Evolutionary conservation across 768 basidiomycete genomes (phyloP), one percentile per base, ranked within the genome.

Genomic region (Rhodotorula sphaerocarpa): DNA sequence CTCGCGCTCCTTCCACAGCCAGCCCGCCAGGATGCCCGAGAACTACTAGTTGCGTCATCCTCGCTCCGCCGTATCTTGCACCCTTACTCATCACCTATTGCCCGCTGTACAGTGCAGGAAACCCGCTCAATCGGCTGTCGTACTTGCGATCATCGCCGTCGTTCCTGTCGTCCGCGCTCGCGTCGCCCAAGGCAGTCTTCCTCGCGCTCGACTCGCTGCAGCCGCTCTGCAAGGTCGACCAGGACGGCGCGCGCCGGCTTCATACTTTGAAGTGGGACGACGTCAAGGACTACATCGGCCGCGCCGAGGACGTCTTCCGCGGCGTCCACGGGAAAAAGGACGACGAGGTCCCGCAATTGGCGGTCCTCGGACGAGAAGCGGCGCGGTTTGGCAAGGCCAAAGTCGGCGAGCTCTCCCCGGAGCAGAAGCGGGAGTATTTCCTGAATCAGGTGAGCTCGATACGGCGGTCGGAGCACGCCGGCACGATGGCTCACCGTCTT

Each of bases 151-250:
- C 83, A 5, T 88, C 87, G 20, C 81, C 83, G 33, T 74, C 80
- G 12, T 89, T 91, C 75, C 79, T 96, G 51, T 87, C 89, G 61
- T 79, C 83, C 25, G 79, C 90, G 68, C 76, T 86, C 42, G 74
- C 72, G 21, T 78, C 82, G 18, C 80, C 83, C 0, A 73, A 82
- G 5, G 81, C 90, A 1, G 79, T 80, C 50, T 96, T 92, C 47
- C 36, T 72, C 86, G 73, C 93, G 45, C 67, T 91, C 23, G 84
- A 85, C 54, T 76, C 77, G 31, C 85, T 86, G 5, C 80, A 86
- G 72, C 87, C 86, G 16, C 81, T 91, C 58, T 75, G 82, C 28
- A 72, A 78, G 10, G 14, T 23, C 18, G 15, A 14, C 3, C 23
- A 5, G 36, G 53, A 50, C n/a, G 74, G 78, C 27, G 62, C 73